Evolutionary conservation across 2,329 filamentous ascomycete species (phyloP), one percentile per base, ranked within the genome.

Genomic region (Teratosphaeria epicoccoides): DNA sequence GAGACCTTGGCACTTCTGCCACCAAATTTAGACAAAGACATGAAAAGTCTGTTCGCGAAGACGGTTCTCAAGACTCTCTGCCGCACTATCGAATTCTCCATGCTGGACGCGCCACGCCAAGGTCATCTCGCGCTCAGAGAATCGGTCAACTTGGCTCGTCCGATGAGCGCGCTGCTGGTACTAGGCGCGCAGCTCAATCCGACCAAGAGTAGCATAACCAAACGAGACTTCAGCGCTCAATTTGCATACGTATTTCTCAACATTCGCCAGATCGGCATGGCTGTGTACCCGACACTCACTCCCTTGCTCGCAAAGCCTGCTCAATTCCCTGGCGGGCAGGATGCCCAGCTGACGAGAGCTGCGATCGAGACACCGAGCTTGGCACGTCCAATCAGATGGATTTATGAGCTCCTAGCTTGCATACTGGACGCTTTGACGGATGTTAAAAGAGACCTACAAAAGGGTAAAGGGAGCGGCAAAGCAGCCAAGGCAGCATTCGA

Each of bases 331-430:
- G 33, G 33, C 20, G 33, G 33, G n/a, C 14, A n/a, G 5, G 33
- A 40, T 14, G 33, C n/a, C 33, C 33, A 40, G 33, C 14, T 40
- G 33, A 9, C 10, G n/a, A 40, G 20, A 9, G 33, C 33, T 40
- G 33, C 33, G 33, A 40, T 14, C 10, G 53, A 28, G 59, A 60
- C 26, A 56, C 80, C 83, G 40, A 80, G 83, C 44, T 72, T 94
- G 10, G 78, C 83, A 4, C 87, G 87, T 22, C 85, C 88, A 50
- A 81, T 85, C 3, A 83, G 80, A 63, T 96, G 90, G 90, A 80
- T 81, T 0, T 74, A 89, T 29, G 84, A 91, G 56, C 73, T 83
- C 49, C 73, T 77, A 54, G 70, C 75, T 20, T 81, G 75, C 61
- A 68, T 82, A 24, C 62, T 82, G 40, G 76, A 79, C 58, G 75